These are phyloP conservation scores for Daldinia sp. DNA, from an alignment of 2,329 filamentous ascomycete species.

Conservation along the genomic window DNA sequence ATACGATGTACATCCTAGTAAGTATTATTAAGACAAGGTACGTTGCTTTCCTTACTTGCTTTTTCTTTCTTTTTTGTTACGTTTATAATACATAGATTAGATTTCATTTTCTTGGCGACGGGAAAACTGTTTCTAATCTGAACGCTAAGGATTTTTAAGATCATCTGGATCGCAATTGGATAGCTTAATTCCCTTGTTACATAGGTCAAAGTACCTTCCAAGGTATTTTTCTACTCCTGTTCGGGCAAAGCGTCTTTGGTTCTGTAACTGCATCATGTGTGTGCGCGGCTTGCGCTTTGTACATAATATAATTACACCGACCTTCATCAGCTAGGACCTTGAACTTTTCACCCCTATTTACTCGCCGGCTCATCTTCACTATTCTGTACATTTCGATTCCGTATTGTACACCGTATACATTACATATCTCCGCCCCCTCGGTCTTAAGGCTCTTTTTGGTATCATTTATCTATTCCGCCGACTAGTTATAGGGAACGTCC, in stretches of 20 bases:
- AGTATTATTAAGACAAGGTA: constrained; percentile 17
- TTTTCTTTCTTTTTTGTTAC: constrained; percentile 19
- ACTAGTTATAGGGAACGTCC: too few species aligned
- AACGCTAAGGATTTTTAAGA: constrained; percentile 25
- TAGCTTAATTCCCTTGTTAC: not conserved
- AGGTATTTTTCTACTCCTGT: not conserved
- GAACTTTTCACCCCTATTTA: not conserved
- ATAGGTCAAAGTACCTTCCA: not conserved
- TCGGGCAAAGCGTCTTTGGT: not conserved
- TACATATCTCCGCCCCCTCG: not conserved
- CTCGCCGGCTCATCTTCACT: not conserved
- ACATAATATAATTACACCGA: not conserved
- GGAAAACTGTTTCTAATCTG: constrained; percentile 26
- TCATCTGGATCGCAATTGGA: constrained; percentile 29
- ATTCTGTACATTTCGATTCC: not conserved
- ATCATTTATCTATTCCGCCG: not conserved
- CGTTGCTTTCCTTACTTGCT: constrained; percentile 20
- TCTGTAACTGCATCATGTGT: not conserved
- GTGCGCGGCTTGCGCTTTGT: not conserved
- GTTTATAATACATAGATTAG: constrained; percentile 31
- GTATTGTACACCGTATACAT: not conserved
- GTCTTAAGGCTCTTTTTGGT: not conserved
- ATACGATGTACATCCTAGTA: constrained; percentile 14
- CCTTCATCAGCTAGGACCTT: not conserved
- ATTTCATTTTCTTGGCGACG: constrained; percentile 33